Conservation (phyloP, 371 early-diverging fungal species). For the Mucor racemosus region DNA sequence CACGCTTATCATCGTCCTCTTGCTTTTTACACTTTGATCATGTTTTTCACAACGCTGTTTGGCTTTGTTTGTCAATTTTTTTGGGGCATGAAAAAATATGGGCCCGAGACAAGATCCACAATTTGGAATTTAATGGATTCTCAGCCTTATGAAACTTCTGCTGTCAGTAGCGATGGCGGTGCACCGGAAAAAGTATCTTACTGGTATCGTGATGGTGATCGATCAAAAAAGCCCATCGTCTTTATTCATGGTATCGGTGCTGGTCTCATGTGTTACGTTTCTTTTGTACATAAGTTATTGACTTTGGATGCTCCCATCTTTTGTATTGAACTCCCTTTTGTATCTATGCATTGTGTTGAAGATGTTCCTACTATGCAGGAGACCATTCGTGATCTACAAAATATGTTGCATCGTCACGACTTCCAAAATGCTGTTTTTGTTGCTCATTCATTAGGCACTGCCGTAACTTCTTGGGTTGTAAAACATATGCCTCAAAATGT, state of each 20-base stretch:
- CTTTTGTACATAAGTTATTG: slow-evolving; percentile 51
- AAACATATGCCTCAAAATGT: slow-evolving; percentile 51
- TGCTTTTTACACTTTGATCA: slow-evolving; percentile 56
- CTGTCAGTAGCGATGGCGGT: background rate
- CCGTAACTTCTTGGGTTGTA: slow-evolving; percentile 57
- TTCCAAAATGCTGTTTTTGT: slow-evolving; percentile 67
- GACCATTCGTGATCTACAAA: slow-evolving; percentile 62
- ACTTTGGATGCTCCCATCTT: slow-evolving; percentile 63
- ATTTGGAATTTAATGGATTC: slow-evolving; percentile 39
- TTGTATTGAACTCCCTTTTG: slow-evolving; percentile 72
- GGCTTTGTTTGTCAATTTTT: slow-evolving; percentile 25
- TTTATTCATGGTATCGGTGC: slow-evolving; percentile 79
- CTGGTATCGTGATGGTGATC: slow-evolving; percentile 53
- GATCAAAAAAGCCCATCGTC: slow-evolving; percentile 62
- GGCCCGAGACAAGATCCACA: slow-evolving; percentile 40
- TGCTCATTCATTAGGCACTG: slow-evolving; percentile 74
- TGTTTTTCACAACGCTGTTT: slow-evolving; percentile 26
- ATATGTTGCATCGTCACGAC: slow-evolving; percentile 61
- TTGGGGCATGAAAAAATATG: slow-evolving; percentile 44
- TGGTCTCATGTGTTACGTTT: slow-evolving; percentile 64
- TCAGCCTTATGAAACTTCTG: slow-evolving; percentile 15
- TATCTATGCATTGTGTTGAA: slow-evolving; percentile 67
- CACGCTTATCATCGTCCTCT: slow-evolving; percentile 72
- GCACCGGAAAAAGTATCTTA: slow-evolving; percentile 48
- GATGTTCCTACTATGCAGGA: slow-evolving; percentile 67